A percentile compares a stretch with the other conserved stretches of the same genome.
Conservation (phyloP, 805 yeast genomes). For the Wickerhamomyces xylosicus region DNA sequence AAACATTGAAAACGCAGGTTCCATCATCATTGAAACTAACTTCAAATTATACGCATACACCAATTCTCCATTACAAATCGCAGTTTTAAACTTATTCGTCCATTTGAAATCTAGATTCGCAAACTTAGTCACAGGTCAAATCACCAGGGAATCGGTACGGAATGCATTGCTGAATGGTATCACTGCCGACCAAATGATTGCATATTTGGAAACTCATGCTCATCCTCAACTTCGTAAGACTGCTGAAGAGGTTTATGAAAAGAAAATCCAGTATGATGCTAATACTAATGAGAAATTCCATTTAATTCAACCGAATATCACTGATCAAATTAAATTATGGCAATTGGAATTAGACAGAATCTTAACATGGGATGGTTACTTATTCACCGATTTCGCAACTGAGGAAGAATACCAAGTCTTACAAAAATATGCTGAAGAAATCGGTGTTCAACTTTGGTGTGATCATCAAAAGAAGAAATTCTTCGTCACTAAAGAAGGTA, state of each 20-base stretch:
- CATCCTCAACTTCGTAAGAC: slow-evolving; percentile 80
- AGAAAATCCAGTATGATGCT: slow-evolving; percentile 49
- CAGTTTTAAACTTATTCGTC: slow-evolving; percentile 80
- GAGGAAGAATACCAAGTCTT: slow-evolving; percentile 68
- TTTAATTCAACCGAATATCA: slow-evolving; percentile 88
- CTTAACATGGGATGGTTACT: slow-evolving; percentile 73
- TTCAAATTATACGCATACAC: slow-evolving; percentile 90
- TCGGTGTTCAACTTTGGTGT: slow-evolving; percentile 88
- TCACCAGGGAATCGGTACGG: slow-evolving; percentile 87
- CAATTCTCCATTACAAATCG: slow-evolving; percentile 89
- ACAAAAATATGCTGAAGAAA: slow-evolving; percentile 73
- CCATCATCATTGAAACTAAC: slow-evolving; percentile 86
- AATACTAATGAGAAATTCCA: slow-evolving; percentile 42
- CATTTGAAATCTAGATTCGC: slow-evolving; percentile 77
- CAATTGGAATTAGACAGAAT: slow-evolving; percentile 92
- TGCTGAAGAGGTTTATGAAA: slow-evolving; percentile 60
- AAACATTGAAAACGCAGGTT: slow-evolving; percentile 36
- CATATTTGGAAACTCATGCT: slow-evolving; percentile 84
- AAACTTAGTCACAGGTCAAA: slow-evolving; percentile 87
- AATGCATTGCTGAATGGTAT: slow-evolving; percentile 80
- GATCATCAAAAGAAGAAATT: slow-evolving; percentile 60
- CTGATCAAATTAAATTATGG: slow-evolving; percentile 93
- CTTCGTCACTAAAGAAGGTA: slow-evolving; percentile 83
- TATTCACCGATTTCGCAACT: slow-evolving; percentile 77
- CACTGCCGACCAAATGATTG: slow-evolving; percentile 88